Base-by-base conservation (phyloP, 495 filamentous ascomycete species). In the Baudoinia panamericana region DNA sequence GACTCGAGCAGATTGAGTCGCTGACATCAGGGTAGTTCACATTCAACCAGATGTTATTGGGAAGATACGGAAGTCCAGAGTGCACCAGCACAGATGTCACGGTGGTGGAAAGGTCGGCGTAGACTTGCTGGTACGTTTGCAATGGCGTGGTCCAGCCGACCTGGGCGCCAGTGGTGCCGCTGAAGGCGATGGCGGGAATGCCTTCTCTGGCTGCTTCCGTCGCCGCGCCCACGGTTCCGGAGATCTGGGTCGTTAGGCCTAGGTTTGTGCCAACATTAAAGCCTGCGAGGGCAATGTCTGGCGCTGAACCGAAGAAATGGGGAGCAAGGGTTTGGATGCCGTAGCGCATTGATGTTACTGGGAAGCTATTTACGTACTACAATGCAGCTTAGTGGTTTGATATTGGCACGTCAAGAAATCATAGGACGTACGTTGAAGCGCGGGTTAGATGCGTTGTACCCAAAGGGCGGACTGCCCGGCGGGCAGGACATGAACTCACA, bases 171-270 rank as follows among this genome's bases (percentile, higher is more conserved):
- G 66, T 66, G 0, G 53, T 47, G 1, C 76, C 75, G 5, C 68
- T 73, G 59, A 82, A 80, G 6, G 77, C 77, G 41, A 82, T 69
- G 5, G 68, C 70, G 0, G 76, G 76, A 32, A 80, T 73, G 6
- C 68, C 66, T 7, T 67, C 55, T 24, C 70, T 62, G 8, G 64
- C 66, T 0, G 76, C 73, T 45, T 73, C 75, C 10, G 62, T 66
- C 16, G 74, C 70, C 0, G 72, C 71, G 26, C 75, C 75, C 6
- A 73, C 70, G 4, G 78, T 82, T 4, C 77, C 77, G 7, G 75
- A 78, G 45, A 78, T 60, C 10, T 55, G 68, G 0, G 65, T 67
- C 0, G 49, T 46, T 18, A 72, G 33, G 4, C 64, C 74, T 20
- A 79, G 57, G 40, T 82, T 73, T 36, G 53, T 57, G 35, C 78